Base-by-base conservation (phyloP, 257 asterid species). In the Solanum medicagineum region DNA sequence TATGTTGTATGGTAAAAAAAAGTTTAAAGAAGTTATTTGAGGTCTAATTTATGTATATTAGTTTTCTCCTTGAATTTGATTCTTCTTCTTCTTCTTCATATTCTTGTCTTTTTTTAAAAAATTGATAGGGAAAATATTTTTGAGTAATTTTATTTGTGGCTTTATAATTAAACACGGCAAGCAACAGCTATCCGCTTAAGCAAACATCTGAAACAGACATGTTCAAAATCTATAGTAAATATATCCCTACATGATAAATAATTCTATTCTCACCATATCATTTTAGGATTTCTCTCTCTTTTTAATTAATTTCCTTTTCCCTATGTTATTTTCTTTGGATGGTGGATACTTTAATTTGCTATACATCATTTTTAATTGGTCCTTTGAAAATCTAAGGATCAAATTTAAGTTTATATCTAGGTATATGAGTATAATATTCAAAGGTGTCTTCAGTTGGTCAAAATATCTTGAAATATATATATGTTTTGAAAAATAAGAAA, bases 31-130 rank as follows among this genome's bases (percentile, higher is more conserved):
- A 47, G 63, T 57, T 73, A 62, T 79, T 79, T 51, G 84, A 44
- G 60, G 84, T 73, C 54, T 42, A 70, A 55, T 49, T 73, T 60
- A 22, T 86, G 84, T 86, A 56, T 74, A 86, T 86, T 70, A 19
- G 73, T 75, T 74, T 73, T 53, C 70, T 59, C n/a, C 15, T 83
- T 71, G 86, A 83, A 84, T 86, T 86, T 74, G 42, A 54, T 51
- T 44, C 59, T 36, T 36, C 42, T 51, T 44, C 59, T 36, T 36
- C 42, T 36, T 36, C 42, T 36, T 36, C 81, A 75, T 24, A 49
- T 22, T 75, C 81, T 75, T 75, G 24, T 4, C 3, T 4, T 44
- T 66, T 60, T 26, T 47, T 7, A 20, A 13, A 20, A 13, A 5
- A 24, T 15, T 49, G 24, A 49, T 49, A 2, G 42, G 42, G 8